Evolutionary conservation across 2,329 filamentous ascomycete species (phyloP).

Genomic region (Trichoderma afroharzianum): DNA sequence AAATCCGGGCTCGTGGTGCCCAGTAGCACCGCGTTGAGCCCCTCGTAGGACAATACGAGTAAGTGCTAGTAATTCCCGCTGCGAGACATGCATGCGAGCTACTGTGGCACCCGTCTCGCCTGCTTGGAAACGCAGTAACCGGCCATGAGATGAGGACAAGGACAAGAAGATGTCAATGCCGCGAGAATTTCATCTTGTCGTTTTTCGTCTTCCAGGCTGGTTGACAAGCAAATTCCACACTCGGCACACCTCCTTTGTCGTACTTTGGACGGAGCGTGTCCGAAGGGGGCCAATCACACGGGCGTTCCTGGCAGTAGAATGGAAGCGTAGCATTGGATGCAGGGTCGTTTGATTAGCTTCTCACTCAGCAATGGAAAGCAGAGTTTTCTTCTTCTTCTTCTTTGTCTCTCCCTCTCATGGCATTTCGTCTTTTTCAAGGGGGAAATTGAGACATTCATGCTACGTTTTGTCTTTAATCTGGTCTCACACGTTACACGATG

Average conservation of each 20-base stretch:
- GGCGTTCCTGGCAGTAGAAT: not conserved
- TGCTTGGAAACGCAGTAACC: not conserved
- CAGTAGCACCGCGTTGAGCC: not conserved
- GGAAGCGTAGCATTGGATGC: not conserved
- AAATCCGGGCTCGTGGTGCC: not conserved
- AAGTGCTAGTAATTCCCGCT: not conserved
- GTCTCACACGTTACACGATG: not conserved
- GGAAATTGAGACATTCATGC: not conserved
- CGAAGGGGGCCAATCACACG: not conserved
- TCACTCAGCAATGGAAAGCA: not conserved
- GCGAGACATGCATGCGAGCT: conserved; percentile 12
- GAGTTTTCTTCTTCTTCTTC: not conserved
- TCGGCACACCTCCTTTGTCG: not conserved
- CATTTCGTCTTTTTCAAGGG: not conserved
- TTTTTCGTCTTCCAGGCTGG: not conserved
- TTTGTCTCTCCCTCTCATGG: not conserved
- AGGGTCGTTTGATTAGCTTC: conserved; percentile 8
- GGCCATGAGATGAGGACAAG: not conserved
- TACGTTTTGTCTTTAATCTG: not conserved
- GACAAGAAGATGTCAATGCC: not conserved
- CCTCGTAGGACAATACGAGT: not conserved
- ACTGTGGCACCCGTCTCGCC: not conserved
- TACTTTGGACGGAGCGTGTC: not conserved
- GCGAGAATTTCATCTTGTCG: not conserved
- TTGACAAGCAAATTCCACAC: not conserved